Evolutionary conservation across 495 filamentous ascomycete genomes (phyloP), one percentile per base, ranked within the genome.

Genomic region (Xylaria cubensis): DNA sequence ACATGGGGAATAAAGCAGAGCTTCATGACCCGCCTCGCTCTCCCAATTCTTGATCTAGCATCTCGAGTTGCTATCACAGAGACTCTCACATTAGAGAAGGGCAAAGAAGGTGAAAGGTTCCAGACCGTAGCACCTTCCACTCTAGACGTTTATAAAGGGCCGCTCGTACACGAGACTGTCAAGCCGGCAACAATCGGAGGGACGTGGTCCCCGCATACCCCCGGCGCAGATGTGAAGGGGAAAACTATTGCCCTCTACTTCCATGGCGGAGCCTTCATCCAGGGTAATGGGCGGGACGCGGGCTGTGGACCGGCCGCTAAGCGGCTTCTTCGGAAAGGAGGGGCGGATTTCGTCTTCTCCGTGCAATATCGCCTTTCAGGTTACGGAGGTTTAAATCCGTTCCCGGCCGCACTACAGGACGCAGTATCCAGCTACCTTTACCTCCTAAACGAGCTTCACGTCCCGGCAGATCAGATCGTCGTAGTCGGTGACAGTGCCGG

Each of bases 181-280:
- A 72, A 77, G n/a, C 75, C 75, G 4, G 71, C 46, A 8, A 69
- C 51, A 2, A 64, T 73, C 12, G 75, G 75, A 21, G 75, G 75
- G 1, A 73, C 73, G 10, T 77, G 75, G 75, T 75, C 56, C 34
- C 75, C 75, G 17, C 29, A 29, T 19, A 58, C 36, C 39, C 70
- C 75, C 24, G 64, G 34, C 10, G 3, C 10, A 46, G 51, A 75
- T 8, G n/a, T 62, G 7, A 19, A 67, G 1, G 44, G 48, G 0
- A 73, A 69, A 41, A 59, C 50, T 2, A 53, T 77, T 8, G 78
- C 93, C 8, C 82, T 95, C 12, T 94, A 92, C 75, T 88, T 88
- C 64, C 86, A 88, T 61, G 85, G 86, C 39, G 87, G 86, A 10
- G 84, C 82, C 10, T 89, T 79, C 72, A 79, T 88, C 32, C 32